Conservation (phyloP, 192 early-diverging fungal genomes). For the Obelidium mucronatum region DNA sequence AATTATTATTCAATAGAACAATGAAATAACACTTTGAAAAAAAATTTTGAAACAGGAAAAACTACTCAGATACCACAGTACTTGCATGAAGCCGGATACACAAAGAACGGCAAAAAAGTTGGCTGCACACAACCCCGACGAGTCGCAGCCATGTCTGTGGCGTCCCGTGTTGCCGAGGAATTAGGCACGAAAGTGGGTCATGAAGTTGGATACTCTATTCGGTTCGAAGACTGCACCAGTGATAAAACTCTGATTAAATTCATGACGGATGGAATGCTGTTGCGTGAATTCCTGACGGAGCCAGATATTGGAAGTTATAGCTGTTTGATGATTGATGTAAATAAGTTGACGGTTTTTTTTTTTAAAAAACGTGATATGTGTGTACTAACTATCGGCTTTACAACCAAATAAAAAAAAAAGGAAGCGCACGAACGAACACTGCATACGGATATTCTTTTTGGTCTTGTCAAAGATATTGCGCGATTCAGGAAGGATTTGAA, state of each 20-base stretch:
- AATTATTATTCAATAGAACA: too few species aligned
- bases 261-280: conserved; percentile 99
- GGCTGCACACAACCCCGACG: conserved; percentile 98
- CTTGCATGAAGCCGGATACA: conserved; percentile 93
- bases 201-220: conserved; percentile 96
- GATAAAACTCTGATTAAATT: conserved; percentile 96
- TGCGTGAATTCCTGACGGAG: conserved; percentile 97
- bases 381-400: too few species aligned
- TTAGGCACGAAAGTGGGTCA: conserved; percentile 91
- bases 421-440: conserved; percentile 98
- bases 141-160: conserved; percentile 98
- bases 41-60: conserved; percentile 67
- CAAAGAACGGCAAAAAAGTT: conserved; percentile 81
- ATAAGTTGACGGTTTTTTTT: too few species aligned
- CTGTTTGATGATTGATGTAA: conserved; percentile 96
- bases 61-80: conserved; percentile 99
- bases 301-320: conserved; percentile 90
- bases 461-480: conserved; percentile 94
- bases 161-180: conserved; percentile 96
- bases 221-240: conserved; percentile 97
- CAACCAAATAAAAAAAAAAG: too few species aligned
- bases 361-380: too few species aligned
- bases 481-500: conserved; percentile 93
- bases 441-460: conserved; percentile 96
- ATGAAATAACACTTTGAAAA: not conserved